phyloP scores from a whole-genome alignment of 192 early-diverging fungal species.

The Gigaspora rosea region DNA sequence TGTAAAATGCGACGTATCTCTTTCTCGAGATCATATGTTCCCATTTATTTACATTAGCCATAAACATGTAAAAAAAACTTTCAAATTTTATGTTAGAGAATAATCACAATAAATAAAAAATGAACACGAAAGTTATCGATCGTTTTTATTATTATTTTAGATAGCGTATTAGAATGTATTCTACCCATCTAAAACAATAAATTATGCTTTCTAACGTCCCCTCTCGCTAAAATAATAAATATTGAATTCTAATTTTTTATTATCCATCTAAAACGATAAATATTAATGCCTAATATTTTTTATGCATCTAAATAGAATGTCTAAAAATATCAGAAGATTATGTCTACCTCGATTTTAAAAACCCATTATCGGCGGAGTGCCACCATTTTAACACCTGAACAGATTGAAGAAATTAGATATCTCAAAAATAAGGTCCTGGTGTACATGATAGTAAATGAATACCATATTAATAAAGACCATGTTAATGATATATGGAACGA shows the following conservation, averaged over 20 bases:
- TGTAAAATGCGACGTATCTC: constrained; percentile 6
- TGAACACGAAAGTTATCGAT: neutral
- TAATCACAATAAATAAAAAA: neutral
- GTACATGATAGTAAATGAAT: constrained; percentile 4
- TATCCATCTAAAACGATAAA: constrained; percentile 7
- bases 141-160: neutral
- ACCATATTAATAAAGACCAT: constrained; percentile 10
- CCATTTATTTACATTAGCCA: constrained; percentile 7
- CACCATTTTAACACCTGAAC: constrained; percentile 4
- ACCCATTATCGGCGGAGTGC: constrained; percentile 19
- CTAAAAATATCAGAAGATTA: constrained; percentile 7
- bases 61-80: constrained; percentile 2
- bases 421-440: constrained; percentile 11
- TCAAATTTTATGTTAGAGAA: constrained; percentile 1
- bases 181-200: neutral
- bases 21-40: constrained; percentile 12
- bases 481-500: constrained; percentile 23
- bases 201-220: neutral
- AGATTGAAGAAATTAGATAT: constrained; percentile 26
- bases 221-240: constrained; percentile 11
- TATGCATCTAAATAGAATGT: constrained; percentile 1
- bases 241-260: constrained; percentile 6
- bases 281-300: neutral
- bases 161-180: neutral
- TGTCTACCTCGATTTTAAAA: constrained; percentile 12